These are phyloP conservation scores for Sclerotinia sclerotiorum DNA, from an alignment of 2,329 filamentous ascomycete species.

Conservation along the genomic window DNA sequence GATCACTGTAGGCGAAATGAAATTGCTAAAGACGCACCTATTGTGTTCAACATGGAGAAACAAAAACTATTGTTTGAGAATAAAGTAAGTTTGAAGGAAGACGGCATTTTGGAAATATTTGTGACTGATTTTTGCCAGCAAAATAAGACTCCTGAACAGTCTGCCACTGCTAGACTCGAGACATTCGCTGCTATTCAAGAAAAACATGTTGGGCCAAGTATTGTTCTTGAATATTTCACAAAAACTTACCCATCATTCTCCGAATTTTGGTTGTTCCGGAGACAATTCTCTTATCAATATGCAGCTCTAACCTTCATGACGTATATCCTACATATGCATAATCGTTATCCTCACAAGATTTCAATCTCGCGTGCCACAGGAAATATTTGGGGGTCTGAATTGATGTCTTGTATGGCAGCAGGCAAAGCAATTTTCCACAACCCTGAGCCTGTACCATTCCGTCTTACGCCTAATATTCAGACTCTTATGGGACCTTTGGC, in stretches of 20 bases:
- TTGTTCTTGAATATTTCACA: conserved; percentile 88
- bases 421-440: conserved; percentile 90
- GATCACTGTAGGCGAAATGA: conserved; percentile 87
- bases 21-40: conserved; percentile 91
- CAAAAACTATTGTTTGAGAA: conserved; percentile 72
- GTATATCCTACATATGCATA: conserved; percentile 96
- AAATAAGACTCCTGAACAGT: conserved; percentile 64
- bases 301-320: conserved; percentile 97
- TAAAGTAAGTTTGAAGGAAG: conserved; percentile 33
- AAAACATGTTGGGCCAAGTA: conserved; percentile 81
- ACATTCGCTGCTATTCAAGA: conserved; percentile 94
- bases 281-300: conserved; percentile 94
- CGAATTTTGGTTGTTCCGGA: conserved; percentile 98
- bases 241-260: conserved; percentile 82
- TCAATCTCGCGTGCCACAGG: conserved; percentile 84
- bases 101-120: neutral
- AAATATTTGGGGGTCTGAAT: conserved; percentile 93
- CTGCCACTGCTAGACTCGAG: conserved; percentile 74
- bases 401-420: conserved; percentile 85
- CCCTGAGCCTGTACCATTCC: conserved; percentile 93
- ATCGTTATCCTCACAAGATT: conserved; percentile 93
- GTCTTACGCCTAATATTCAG: conserved; percentile 93
- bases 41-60: conserved; percentile 94
- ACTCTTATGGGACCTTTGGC: conserved; percentile 93
- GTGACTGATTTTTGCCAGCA: conserved; percentile 46